Base-by-base conservation (phyloP, 768 basidiomycete species). In the Lepiota venenata region DNA sequence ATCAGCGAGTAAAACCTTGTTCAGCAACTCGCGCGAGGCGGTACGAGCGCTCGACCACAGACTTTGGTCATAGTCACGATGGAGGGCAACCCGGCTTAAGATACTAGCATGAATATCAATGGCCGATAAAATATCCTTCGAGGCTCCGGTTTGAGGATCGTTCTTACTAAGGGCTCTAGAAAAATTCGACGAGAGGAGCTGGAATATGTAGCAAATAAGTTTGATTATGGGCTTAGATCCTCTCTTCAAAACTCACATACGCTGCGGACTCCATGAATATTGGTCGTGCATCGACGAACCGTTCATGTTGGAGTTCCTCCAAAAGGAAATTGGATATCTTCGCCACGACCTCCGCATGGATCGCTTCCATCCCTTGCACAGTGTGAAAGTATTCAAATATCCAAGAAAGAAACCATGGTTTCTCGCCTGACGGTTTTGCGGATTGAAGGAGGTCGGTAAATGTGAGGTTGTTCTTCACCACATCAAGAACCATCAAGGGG, bases 301-400 rank as follows among this genome's bases (percentile, higher is more conserved):
- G 79, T 53, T 85, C 81, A 59, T 93, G 90, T 63, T 94, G 93
- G 16, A 90, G 68, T 58, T 91, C 85, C 63, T 89, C 90, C 65
- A 86, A 88, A 48, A 93, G 75, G 56, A 91, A 87, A 57, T 84
- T 82, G 12, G 83, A 71, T 36, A 88, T 76, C 64, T 83, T 86
- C 7, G 87, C 86, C 29, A 95, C 71, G n/a, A 88, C 75, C 49
- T 87, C 84, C n/a, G 72, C 74, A 65, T 80, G 87, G 25, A 73
- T 69, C 22, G 71, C 61, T 38, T 72, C 70, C 16, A 40, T 32
- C 15, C 76, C 67, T 60, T 74, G 74, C 45, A 87, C 63, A n/a
- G 84, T 82, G 47, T 73, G 68, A 45, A 93, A 68, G 63, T 82
- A 83, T 56, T 84, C 79, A 42, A 74, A 67, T 62, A 88, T 83